Evolutionary conservation across 768 basidiomycete genomes (phyloP).

Genomic region (Trametes coccinea): DNA sequence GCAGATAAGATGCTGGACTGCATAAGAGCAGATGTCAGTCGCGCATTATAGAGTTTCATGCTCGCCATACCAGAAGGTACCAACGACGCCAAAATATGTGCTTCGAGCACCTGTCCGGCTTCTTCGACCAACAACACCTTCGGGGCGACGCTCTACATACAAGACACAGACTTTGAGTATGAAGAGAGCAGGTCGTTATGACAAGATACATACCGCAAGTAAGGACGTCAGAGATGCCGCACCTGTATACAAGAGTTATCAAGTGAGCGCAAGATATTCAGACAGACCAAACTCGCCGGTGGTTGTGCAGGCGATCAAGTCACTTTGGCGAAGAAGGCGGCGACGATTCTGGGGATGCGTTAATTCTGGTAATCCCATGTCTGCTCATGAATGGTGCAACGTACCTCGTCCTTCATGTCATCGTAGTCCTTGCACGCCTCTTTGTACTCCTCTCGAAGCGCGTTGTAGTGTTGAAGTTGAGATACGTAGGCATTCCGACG

Average conservation of each 20-base stretch:
- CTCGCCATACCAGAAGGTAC: slow-evolving; percentile 36
- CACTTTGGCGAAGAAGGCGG: slow-evolving; percentile 49
- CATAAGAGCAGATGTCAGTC: slow-evolving; percentile 24
- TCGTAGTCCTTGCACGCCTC: slow-evolving; percentile 39
- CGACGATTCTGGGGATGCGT: slow-evolving; percentile 49
- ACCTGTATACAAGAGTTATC: slow-evolving; percentile 39
- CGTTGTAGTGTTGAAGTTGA: slow-evolving; percentile 44
- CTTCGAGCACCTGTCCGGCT: slow-evolving; percentile 81
- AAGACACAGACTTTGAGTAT: background rate
- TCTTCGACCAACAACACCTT: slow-evolving; percentile 74
- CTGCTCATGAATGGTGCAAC: slow-evolving; percentile 3
- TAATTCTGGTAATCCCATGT: background rate
- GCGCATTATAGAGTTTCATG: too few relatives aligned
- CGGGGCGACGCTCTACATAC: slow-evolving; percentile 53
- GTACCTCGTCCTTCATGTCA: slow-evolving; percentile 56
- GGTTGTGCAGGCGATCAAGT: slow-evolving; percentile 78
- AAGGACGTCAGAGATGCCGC: slow-evolving; percentile 66
- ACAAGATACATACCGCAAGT: slow-evolving; percentile 45
- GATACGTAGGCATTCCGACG: slow-evolving; percentile 34
- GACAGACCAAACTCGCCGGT: slow-evolving; percentile 46
- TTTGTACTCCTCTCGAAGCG: slow-evolving; percentile 40
- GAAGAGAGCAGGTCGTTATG: background rate
- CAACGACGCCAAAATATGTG: slow-evolving; percentile 66
- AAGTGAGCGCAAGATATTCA: background rate
- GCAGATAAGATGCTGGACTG: slow-evolving; percentile 69